Percentiles rank a stretch among this genome's conserved stretches.
Evolutionary conservation across 345 rosid species (phyloP).

Genomic region (Abelmoschus esculentus): DNA sequence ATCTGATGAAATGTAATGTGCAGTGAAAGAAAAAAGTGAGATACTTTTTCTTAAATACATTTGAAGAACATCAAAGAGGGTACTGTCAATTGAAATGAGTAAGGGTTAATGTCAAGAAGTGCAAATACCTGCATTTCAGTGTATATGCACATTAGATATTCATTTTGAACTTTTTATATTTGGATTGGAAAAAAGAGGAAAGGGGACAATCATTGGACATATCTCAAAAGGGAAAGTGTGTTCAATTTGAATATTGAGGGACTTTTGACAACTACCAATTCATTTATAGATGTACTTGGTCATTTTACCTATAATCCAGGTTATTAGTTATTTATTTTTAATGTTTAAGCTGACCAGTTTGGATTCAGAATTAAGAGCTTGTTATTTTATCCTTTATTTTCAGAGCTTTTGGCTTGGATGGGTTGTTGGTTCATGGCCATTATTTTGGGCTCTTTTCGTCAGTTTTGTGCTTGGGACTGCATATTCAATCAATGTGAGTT

Average conservation of each 20-base stretch:
- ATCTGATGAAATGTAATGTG: neutral
- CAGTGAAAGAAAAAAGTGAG: neutral
- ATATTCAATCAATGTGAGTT: constrained; percentile 85
- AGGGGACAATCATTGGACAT: neutral
- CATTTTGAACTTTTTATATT: neutral
- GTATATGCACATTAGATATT: neutral
- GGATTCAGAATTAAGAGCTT: constrained; percentile 3
- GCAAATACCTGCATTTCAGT: neutral
- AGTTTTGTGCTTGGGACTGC: constrained; percentile 97
- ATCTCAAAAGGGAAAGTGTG: neutral
- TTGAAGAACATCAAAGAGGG: neutral
- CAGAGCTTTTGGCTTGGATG: constrained; percentile 95
- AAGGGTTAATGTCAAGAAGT: neutral
- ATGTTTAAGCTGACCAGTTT: constrained; percentile 5
- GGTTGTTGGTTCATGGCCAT: constrained; percentile 86
- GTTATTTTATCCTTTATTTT: neutral
- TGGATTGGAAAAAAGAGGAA: neutral
- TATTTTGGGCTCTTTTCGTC: constrained; percentile 86
- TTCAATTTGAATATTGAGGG: neutral
- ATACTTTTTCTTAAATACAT: neutral
- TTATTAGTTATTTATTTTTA: neutral
- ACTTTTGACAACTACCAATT: neutral
- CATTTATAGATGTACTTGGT: neutral
- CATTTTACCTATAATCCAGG: neutral
- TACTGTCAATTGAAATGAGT: neutral